A percentile compares a stretch with the other conserved stretches of the same genome.
These are phyloP conservation scores for Diaporthe sp. DNA, from an alignment of 2,329 filamentous ascomycete genomes.

Conservation along the genomic window DNA sequence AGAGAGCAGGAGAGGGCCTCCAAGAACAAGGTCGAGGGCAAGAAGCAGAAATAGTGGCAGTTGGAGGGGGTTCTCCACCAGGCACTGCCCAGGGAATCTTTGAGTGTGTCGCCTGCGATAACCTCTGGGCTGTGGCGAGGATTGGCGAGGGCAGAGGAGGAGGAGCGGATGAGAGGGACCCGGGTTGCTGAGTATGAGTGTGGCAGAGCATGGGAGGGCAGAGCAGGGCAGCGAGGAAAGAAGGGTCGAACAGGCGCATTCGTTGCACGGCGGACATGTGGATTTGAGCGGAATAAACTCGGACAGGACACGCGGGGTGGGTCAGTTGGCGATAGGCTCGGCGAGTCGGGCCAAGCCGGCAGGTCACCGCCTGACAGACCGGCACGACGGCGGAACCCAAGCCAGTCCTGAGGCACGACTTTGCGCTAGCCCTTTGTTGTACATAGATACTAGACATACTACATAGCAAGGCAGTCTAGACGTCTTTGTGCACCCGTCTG, in stretches of 20 bases:
- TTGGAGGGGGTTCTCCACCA: no score
- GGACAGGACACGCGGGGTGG: neutral
- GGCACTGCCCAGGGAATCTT: neutral
- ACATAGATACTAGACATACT: neutral
- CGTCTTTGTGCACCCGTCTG: neutral
- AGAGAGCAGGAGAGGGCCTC: conserved; percentile 70
- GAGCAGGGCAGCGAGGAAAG: neutral
- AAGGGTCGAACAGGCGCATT: no score
- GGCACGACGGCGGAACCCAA: neutral
- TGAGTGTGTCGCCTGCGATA: neutral
- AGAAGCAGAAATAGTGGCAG: conserved; percentile 64
- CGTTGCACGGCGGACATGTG: neutral
- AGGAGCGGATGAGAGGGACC: neutral
- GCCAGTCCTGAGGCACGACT: neutral
- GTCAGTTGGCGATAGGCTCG: neutral
- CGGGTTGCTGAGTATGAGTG: neutral
- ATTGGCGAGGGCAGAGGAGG: neutral
- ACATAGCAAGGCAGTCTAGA: no score
- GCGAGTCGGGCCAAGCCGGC: neutral
- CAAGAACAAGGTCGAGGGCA: conserved; percentile 44
- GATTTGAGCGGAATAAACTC: no score
- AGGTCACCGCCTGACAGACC: neutral
- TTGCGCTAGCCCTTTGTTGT: neutral
- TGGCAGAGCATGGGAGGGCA: neutral
- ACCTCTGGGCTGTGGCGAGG: no score